Percentiles rank a stretch among this genome's conserved stretches.
Conservation (phyloP, 2,329 filamentous ascomycete genomes). For the Trichoderma gracile region DNA sequence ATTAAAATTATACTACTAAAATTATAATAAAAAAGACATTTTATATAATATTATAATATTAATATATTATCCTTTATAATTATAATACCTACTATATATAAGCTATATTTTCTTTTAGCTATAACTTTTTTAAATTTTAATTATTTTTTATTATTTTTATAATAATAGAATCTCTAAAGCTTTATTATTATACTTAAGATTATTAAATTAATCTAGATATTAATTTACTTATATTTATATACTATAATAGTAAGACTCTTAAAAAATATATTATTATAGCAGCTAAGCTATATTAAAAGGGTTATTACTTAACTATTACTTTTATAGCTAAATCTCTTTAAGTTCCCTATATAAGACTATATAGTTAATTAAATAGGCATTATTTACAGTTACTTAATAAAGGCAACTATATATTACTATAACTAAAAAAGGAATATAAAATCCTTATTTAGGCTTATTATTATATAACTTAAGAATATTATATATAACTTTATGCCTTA, state of each 20-base stretch:
- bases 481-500: no score
- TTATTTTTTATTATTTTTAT: slow-evolving; percentile 1
- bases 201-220: neutral
- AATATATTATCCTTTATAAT: neutral
- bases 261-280: neutral
- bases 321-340: neutral
- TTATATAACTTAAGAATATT: neutral
- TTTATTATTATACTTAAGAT: neutral
- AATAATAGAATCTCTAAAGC: neutral
- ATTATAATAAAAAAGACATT: neutral
- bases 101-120: neutral
- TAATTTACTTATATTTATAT: neutral
- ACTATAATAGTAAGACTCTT: neutral
- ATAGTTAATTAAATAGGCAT: neutral
- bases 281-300: neutral
- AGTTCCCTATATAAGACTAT: neutral
- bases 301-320: neutral
- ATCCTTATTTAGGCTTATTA: no score
- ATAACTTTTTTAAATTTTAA: neutral
- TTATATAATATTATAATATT: neutral
- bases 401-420: neutral
- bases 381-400: neutral
- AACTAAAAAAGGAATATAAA: neutral
- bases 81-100: neutral
- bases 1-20: neutral